These are phyloP conservation scores for Neopestalotiopsis rosae DNA, from an alignment of 2,329 filamentous ascomycete species.

Conservation along the genomic window DNA sequence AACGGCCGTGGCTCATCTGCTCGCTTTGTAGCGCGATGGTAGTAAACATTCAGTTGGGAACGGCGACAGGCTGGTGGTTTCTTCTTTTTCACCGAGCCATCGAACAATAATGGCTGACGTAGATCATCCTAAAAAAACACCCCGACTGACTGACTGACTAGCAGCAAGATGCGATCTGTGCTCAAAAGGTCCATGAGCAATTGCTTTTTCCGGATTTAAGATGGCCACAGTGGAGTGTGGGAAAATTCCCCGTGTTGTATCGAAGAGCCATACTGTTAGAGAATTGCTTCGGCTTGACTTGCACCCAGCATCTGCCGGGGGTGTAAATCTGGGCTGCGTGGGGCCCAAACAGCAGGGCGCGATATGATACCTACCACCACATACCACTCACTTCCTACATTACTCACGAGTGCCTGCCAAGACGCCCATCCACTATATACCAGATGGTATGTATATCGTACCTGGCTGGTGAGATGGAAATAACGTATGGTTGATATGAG, in stretches of 20 bases:
- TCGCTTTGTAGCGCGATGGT: not conserved
- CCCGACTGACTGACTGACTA: not conserved
- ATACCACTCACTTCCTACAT: not conserved
- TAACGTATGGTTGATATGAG: not conserved
- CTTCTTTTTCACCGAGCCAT: not conserved
- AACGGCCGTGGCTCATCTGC: not conserved
- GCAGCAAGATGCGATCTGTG: constrained; percentile 4
- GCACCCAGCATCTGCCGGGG: constrained; percentile 34
- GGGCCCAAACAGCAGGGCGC: not conserved
- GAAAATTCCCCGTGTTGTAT: constrained; percentile 33
- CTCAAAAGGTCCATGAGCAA: constrained; percentile 17
- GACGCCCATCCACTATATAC: not conserved
- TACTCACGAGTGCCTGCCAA: constrained; percentile 13
- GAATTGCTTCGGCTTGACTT: constrained; percentile 45
- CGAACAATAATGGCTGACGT: constrained; percentile 3
- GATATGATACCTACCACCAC: no score
- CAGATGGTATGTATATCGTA: not conserved
- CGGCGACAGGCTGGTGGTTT: not conserved
- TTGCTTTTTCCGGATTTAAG: constrained; percentile 23
- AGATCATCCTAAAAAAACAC: constrained; percentile 6
- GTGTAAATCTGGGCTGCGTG: constrained; percentile 7
- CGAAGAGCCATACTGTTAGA: constrained; percentile 37
- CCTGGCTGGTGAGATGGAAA: not conserved
- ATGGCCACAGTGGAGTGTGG: constrained; percentile 23
- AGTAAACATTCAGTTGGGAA: not conserved